Evolutionary conservation across 805 yeast genomes (phyloP).

Genomic region (Kregervanrija fluxuum): DNA sequence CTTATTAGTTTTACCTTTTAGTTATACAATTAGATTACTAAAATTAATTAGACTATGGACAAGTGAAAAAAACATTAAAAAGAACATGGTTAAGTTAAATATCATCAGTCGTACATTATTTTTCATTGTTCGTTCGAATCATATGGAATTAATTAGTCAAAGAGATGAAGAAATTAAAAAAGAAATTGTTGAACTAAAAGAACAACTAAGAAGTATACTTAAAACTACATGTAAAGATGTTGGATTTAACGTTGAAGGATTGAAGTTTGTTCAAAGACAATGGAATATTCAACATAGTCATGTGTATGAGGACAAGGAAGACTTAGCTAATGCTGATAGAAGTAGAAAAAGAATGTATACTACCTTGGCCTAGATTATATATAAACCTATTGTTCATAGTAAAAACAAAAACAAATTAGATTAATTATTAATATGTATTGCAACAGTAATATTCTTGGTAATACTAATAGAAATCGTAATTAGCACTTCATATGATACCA

Average conservation of each 20-base stretch:
- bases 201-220: slow-evolving; percentile 52
- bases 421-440: too few species aligned
- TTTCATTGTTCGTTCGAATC: slow-evolving; percentile 65
- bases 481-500: too few species aligned
- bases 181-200: slow-evolving; percentile 57
- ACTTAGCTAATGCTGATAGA: slow-evolving; percentile 35
- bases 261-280: slow-evolving; percentile 63
- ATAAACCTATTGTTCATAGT: not conserved
- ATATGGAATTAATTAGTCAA: slow-evolving; percentile 70
- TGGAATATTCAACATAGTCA: slow-evolving; percentile 73
- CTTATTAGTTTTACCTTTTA: slow-evolving; percentile 81
- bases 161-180: slow-evolving; percentile 56
- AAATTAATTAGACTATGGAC: slow-evolving; percentile 75
- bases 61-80: slow-evolving; percentile 34
- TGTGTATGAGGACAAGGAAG: slow-evolving; percentile 65
- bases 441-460: too few species aligned
- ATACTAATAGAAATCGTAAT: too few species aligned
- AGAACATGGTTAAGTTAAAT: slow-evolving; percentile 43
- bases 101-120: slow-evolving; percentile 69
- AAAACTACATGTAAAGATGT: slow-evolving; percentile 46
- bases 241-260: slow-evolving; percentile 82
- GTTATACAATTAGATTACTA: slow-evolving; percentile 65
- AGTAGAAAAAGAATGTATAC: slow-evolving; percentile 67
- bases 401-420: too few species aligned
- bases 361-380: slow-evolving; percentile 17